Conservation (phyloP, 805 yeast genomes). For the Lipomyces starkeyi region DNA sequence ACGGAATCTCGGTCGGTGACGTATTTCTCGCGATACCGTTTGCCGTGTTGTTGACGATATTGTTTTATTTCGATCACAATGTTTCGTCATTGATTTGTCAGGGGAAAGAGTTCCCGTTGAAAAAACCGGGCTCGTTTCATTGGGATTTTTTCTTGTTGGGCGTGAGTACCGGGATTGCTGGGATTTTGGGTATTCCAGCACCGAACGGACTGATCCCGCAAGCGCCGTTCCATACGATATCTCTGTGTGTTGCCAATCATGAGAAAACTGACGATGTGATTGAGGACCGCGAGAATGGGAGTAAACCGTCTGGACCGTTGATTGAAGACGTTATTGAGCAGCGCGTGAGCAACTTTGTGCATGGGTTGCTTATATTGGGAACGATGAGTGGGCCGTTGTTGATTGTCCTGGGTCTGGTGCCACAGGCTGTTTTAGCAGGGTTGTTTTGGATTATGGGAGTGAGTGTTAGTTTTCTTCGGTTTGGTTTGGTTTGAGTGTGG, state of each 20-base stretch:
- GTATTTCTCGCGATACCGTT: constrained; percentile 92
- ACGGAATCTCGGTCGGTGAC: constrained; percentile 66
- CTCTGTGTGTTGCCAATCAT: constrained; percentile 65
- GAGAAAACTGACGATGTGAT: constrained; percentile 30
- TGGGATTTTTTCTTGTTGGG: constrained; percentile 90
- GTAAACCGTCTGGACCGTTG: background rate
- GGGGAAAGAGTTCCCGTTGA: constrained; percentile 75
- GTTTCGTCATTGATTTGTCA: constrained; percentile 94
- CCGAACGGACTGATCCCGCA: constrained; percentile 98
- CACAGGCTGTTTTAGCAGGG: constrained; percentile 93
- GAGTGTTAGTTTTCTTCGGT: background rate
- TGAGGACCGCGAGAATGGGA: background rate
- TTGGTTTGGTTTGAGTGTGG: background rate
- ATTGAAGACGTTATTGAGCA: constrained; percentile 77
- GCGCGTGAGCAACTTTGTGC: constrained; percentile 79
- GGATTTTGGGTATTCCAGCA: constrained; percentile 88
- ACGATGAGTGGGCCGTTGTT: constrained; percentile 90
- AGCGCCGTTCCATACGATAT: constrained; percentile 89
- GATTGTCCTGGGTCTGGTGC: constrained; percentile 78
- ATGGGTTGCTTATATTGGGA: constrained; percentile 81
- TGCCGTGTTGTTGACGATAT: constrained; percentile 79
- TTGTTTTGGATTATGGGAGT: constrained; percentile 93
- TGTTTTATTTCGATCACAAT: constrained; percentile 94
- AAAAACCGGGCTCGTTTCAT: constrained; percentile 88
- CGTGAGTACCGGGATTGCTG: constrained; percentile 83